Base-by-base conservation (phyloP, 805 yeast genomes). In the Saccharomycopsis schoenii region DNA sequence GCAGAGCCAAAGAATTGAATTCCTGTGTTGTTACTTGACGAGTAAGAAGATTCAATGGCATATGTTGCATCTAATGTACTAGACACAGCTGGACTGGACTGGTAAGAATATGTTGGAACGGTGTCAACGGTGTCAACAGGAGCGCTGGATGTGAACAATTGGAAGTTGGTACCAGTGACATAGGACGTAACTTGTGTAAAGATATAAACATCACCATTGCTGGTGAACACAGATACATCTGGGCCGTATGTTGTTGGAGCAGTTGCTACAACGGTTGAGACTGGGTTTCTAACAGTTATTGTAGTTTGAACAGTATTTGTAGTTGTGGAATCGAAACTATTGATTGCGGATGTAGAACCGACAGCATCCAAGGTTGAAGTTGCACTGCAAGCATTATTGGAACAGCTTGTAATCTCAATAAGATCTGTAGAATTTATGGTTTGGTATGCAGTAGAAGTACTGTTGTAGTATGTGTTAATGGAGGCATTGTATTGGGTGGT, bases 351-450 rank as follows among this genome's bases (percentile, higher is more conserved):
- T 47, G 64, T 57, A 39, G 58, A 29, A 29, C 60, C 64, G 41
- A 58, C 37, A 9, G 64, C 56, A 57, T 43, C 60, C 19, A 50
- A 29, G n/a, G 60, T 34, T 9, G 43, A 14, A 8, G 58, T 62
- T 15, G 71, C 66, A 39, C 64, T 19, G 63, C 72, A 69, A 15
- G 36, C 61, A 56, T 66, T 55, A 29, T 66, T 54, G 24, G 64
- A 52, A 60, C 72, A 69, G 41, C 69, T 64, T 15, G 71, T 69
- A 55, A 67, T 54, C 24, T 69, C 65, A 47, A 73, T 61, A 56
- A 71, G 63, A 51, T 72, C 71, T 60, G 76, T 71, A 11, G 61
- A 55, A n/a, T 36, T 11, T 21, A 11, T 29, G 6, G 57, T 52
- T 10, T 36, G 21, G 17, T 47, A 47, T 21, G 52, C 34, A 47